Conservation (phyloP, 768 basidiomycete genomes). For the Pleurotus platypus region DNA sequence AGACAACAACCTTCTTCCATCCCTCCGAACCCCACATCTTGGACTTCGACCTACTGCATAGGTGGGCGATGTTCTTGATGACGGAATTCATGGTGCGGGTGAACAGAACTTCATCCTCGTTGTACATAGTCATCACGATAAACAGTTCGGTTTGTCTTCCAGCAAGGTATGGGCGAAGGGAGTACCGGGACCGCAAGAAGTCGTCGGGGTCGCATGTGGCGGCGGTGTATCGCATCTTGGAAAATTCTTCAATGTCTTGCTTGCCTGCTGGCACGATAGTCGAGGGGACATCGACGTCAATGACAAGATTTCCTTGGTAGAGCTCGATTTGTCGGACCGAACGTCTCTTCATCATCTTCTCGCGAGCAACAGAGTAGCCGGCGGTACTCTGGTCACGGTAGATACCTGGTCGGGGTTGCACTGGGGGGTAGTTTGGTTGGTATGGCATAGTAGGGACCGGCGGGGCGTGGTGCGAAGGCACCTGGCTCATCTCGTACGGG, state of each 20-base stretch:
- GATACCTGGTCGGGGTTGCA: conserved; percentile 43
- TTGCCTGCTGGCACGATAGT: conserved; percentile 72
- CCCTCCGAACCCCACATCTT: conserved; percentile 87
- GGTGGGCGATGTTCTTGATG: conserved; percentile 81
- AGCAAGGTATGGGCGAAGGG: conserved; percentile 74
- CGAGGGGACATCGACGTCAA: conserved; percentile 78
- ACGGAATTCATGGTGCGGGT: conserved; percentile 83
- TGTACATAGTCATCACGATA: conserved; percentile 97
- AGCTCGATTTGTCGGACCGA: conserved; percentile 79
- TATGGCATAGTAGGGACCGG: conserved; percentile 51
- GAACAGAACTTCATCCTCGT: conserved; percentile 84
- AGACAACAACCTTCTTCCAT: conserved; percentile 90
- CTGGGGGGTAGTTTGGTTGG: conserved; percentile 58
- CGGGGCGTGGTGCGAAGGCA: conserved; percentile 31
- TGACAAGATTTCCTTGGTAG: conserved; percentile 77
- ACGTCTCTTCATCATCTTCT: conserved; percentile 80
- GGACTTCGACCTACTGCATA: conserved; percentile 65
- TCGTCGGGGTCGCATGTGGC: conserved; percentile 89
- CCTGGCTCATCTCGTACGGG: conserved; percentile 60
- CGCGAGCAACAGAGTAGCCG: conserved; percentile 67
- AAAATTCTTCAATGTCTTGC: conserved; percentile 65
- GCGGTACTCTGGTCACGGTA: conserved; percentile 41
- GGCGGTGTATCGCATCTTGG: conserved; percentile 85
- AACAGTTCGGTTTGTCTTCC: conserved; percentile 87
- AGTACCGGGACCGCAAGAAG: conserved; percentile 75